These are phyloP conservation scores for Phascolomyces articulosus DNA, from an alignment of 371 early-diverging fungal genomes.

Conservation along the genomic window DNA sequence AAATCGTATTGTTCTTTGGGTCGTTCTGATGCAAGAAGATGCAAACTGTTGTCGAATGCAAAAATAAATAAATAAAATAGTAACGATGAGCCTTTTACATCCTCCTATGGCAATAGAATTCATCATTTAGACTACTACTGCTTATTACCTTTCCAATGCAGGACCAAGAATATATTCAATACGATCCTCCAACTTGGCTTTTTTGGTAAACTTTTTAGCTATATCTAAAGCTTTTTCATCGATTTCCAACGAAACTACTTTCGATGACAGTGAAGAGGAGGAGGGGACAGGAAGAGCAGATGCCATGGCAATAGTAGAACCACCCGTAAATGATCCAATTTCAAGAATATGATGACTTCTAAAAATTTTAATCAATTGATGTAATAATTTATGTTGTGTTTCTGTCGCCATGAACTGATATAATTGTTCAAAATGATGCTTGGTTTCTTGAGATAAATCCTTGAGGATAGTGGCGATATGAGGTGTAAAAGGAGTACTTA, in stretches of 20 bases:
- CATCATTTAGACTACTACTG: too few relatives aligned
- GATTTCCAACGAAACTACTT: slow-evolving; percentile 47
- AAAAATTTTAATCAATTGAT: slow-evolving; percentile 23
- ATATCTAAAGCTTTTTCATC: slow-evolving; percentile 31
- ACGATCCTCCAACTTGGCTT: slow-evolving; percentile 14
- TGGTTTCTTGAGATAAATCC: background rate
- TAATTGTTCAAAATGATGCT: background rate
- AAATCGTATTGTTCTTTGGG: too few relatives aligned
- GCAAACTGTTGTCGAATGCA: too few relatives aligned
- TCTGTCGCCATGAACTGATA: slow-evolving; percentile 38
- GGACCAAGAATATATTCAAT: slow-evolving; percentile 26
- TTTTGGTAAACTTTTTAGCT: slow-evolving; percentile 37
- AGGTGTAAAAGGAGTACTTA: too few relatives aligned
- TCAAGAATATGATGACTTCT: slow-evolving; percentile 40
- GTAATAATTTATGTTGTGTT: slow-evolving; percentile 46
- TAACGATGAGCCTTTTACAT: too few relatives aligned
- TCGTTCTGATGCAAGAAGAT: too few relatives aligned
- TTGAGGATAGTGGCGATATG: too few relatives aligned
- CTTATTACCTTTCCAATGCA: slow-evolving; percentile 32
- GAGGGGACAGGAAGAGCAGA: slow-evolving; percentile 36
- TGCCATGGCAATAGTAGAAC: slow-evolving; percentile 57
- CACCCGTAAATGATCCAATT: slow-evolving; percentile 63
- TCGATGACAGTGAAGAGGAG: background rate
- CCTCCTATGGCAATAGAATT: too few relatives aligned
- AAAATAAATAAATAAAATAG: too few relatives aligned